Conservation (phyloP, 768 basidiomycete genomes). For the Pleurotus tuber-regium region DNA sequence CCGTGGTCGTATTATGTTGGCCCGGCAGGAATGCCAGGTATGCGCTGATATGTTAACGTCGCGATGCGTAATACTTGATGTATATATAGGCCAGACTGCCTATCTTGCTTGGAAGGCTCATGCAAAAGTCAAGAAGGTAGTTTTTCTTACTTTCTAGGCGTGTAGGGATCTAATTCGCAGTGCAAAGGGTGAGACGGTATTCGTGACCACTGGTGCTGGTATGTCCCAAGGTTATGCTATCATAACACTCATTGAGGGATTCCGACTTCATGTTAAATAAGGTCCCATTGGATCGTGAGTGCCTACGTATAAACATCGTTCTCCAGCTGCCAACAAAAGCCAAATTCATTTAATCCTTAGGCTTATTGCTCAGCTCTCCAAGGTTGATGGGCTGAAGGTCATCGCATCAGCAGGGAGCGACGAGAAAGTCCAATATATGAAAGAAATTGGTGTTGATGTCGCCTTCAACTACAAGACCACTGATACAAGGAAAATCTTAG, state of each 20-base stretch:
- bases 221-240: neutral
- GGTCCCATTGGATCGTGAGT: constrained; percentile 62
- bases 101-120: constrained; percentile 40
- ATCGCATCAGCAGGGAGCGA: constrained; percentile 72
- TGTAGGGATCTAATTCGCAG: neutral
- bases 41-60: too few relatives aligned
- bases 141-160: neutral
- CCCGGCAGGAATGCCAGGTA: constrained; percentile 54
- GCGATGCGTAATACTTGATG: too few relatives aligned
- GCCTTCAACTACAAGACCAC: constrained; percentile 75
- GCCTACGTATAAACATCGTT: too few relatives aligned
- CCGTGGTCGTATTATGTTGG: constrained; percentile 51
- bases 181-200: constrained; percentile 38
- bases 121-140: constrained; percentile 35
- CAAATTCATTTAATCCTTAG: constrained; percentile 19
- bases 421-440: constrained; percentile 67
- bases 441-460: constrained; percentile 62
- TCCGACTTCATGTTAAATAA: too few relatives aligned
- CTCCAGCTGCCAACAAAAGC: neutral
- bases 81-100: constrained; percentile 32
- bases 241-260: neutral
- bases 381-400: constrained; percentile 55
- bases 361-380: constrained; percentile 50
- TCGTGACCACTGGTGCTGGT: constrained; percentile 40
- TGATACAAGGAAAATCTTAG: constrained; percentile 47